Evolutionary conservation across 2,329 filamentous ascomycete species (phyloP), one percentile per base, ranked within the genome.

Genomic region (Fusarium equiseti): DNA sequence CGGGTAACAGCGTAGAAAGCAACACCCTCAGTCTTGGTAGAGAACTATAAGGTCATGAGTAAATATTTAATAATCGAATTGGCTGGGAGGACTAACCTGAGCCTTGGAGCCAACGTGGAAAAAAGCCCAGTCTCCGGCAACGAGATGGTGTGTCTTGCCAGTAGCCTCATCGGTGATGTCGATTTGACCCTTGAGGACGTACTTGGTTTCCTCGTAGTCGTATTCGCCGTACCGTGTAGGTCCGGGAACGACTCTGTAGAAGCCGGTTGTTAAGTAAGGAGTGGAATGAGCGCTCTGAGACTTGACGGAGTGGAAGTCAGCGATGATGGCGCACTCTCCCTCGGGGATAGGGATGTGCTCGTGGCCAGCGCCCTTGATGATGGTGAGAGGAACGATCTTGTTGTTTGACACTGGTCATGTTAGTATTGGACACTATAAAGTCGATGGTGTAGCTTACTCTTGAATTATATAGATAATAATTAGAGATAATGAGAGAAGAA

Each of bases 71-170:
- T 8, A 6, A 8, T 16, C 1, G 10, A 15, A 1, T 3, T n/a
- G 13, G 6, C 18, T 6, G 3, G 15, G 15, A 10, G 7, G 6
- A 48, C 48, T 24, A 16, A 67, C 66, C 42, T 70, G 66, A 6
- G 66, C 67, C 44, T 70, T 70, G 11, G 67, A 70, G 22, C 67
- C 67, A 26, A 70, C 67, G 11, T 70, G 66, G 29, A 70, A 70
- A 49, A 70, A 70, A 40, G 67, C 67, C 66, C 66, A 70, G 31
- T 70, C 67, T 67, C 67, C 67, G 9, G 66, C 61, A 54, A 70
- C 67, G 10, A 70, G 66, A 16, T 70, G 67, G 27, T 70, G 66
- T 18, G 67, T 70, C 8, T 58, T 70, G 8, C 67, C 67, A 6
- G 67, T 70, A 16, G 67, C 67, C 49, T 70, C 67, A 8, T 70